phyloP scores from a whole-genome alignment of 2,329 filamentous ascomycete genomes.

The Venturia pyrina region DNA sequence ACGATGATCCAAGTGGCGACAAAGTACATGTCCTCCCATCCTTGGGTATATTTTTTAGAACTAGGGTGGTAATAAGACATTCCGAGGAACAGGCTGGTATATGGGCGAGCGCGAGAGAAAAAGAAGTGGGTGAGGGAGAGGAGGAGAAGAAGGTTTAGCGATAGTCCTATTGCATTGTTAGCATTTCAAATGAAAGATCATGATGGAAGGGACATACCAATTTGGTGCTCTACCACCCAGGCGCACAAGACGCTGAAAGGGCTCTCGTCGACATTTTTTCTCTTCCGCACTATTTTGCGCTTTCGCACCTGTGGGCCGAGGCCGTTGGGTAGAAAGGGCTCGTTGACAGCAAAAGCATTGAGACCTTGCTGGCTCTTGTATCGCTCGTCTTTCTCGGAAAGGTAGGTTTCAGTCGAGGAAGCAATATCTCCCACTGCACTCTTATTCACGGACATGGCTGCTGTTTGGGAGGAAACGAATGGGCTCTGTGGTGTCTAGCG shows the following conservation, averaged over 20 bases:
- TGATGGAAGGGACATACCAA: conserved; percentile 47
- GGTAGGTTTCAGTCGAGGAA: not conserved
- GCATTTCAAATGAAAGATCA: not conserved
- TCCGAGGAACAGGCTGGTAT: conserved; percentile 80
- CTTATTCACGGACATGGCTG: not conserved
- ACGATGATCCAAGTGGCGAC: conserved; percentile 70
- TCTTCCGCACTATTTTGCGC: not conserved
- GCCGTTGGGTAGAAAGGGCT: conserved; percentile 2
- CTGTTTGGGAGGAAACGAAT: not conserved
- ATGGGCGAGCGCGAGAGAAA: conserved; percentile 67
- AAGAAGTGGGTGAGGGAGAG: conserved; percentile 72
- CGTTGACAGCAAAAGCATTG: conserved; percentile 5
- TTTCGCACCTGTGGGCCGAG: not conserved
- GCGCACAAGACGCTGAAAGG: conserved; percentile 50
- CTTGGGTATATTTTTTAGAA: conserved; percentile 62
- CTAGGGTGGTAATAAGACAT: conserved; percentile 70
- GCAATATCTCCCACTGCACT: conserved; percentile 3
- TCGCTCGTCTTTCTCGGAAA: not conserved
- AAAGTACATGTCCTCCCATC: conserved; percentile 69
- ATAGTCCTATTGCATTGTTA: conserved; percentile 51
- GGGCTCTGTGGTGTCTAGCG: not conserved
- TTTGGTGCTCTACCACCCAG: conserved; percentile 71
- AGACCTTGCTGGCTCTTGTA: not conserved
- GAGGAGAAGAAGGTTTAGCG: conserved; percentile 74
- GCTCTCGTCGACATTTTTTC: conserved; percentile 39